phyloP scores from a whole-genome alignment of 2,329 filamentous ascomycete genomes.

The Penicillium sp. region DNA sequence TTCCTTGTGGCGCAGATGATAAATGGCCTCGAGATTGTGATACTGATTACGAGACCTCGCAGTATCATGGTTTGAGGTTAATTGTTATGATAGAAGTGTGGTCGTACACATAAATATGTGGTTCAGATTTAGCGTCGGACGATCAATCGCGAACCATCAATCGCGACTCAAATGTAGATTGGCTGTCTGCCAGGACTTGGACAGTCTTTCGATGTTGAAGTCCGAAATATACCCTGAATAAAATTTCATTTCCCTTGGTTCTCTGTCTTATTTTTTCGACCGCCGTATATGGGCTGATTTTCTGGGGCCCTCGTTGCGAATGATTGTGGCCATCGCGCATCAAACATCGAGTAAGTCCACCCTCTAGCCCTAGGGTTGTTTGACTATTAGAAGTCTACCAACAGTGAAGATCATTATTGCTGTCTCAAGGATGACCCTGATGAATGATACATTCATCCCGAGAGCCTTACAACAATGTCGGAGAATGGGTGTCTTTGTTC shows the following conservation, averaged over 20 bases:
- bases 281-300: background rate
- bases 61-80: background rate
- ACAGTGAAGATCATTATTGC: background rate
- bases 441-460: background rate
- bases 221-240: conserved; percentile 19
- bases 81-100: background rate
- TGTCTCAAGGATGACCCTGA: background rate
- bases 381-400: background rate
- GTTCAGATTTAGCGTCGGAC: conserved; percentile 5
- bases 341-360: background rate
- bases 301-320: background rate
- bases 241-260: conserved; percentile 6
- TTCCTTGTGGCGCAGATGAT: conserved; percentile 2
- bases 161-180: conserved; percentile 2
- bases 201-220: background rate
- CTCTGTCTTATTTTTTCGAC: background rate
- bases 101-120: conserved; percentile 5
- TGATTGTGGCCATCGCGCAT: background rate
- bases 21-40: background rate
- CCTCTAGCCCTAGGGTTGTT: background rate
- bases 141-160: no score
- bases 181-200: background rate
- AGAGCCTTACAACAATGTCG: conserved; percentile 22
- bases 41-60: background rate
- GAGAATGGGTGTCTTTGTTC: conserved; percentile 17